Percentiles rank a stretch among this genome's conserved stretches.
Conservation (phyloP, 2,329 filamentous ascomycete genomes). For the Dendryphion nanum region DNA sequence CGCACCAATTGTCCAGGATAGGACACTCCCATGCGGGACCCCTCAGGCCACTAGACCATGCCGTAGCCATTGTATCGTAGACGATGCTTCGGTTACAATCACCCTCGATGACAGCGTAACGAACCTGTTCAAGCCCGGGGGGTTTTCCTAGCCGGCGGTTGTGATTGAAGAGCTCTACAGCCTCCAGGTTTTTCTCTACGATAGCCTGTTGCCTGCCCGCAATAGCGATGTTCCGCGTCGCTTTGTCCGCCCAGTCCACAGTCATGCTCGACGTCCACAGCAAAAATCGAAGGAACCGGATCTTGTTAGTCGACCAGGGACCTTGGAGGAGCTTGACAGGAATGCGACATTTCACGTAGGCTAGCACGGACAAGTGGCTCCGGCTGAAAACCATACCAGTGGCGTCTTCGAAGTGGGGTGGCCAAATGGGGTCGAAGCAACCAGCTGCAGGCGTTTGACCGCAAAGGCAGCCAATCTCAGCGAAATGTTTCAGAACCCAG, state of each 20-base stretch:
- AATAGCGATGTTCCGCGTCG: constrained; percentile 7
- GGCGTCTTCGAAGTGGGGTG: constrained; percentile 26
- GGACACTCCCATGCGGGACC: constrained; percentile 12
- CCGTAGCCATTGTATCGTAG: constrained; percentile 25
- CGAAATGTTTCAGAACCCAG: constrained; percentile 19
- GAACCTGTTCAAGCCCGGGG: constrained; percentile 19
- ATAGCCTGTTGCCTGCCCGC: constrained; percentile 27
- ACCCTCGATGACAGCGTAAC: constrained; percentile 27
- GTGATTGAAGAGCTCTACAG: constrained; percentile 34
- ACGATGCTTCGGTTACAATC: constrained; percentile 32
- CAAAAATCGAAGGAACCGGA: constrained; percentile 31
- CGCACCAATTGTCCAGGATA: constrained; percentile 27
- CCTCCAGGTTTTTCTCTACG: constrained; percentile 25
- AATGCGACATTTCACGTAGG: constrained; percentile 27
- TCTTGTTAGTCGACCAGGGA: constrained; percentile 26
- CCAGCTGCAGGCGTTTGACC: constrained; percentile 17
- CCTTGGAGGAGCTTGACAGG: constrained; percentile 27
- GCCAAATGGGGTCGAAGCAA: constrained; percentile 32
- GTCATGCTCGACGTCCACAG: constrained; percentile 31
- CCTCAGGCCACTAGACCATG: constrained; percentile 15
- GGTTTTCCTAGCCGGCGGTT: constrained; percentile 29
- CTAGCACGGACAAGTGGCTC: constrained; percentile 24
- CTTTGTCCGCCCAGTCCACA: constrained; percentile 26
- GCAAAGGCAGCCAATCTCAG: constrained; percentile 25
- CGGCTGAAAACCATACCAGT: constrained; percentile 27